These are phyloP conservation scores for Termitomyces titanicus DNA, from an alignment of 768 basidiomycete genomes.

Conservation along the genomic window DNA sequence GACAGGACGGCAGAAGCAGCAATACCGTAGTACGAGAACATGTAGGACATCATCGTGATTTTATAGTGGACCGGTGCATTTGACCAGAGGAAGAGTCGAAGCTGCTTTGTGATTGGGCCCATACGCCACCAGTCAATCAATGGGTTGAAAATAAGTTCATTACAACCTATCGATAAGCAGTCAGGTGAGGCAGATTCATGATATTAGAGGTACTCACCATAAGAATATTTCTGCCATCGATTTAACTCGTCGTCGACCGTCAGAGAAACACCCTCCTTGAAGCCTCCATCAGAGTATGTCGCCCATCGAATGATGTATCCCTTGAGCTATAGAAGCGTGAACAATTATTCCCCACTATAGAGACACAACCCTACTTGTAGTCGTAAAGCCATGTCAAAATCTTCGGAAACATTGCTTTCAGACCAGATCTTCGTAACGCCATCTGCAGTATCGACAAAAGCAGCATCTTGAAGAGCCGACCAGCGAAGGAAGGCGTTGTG, in stretches of 20 bases:
- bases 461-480: conserved; percentile 85
- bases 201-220: conserved; percentile 41
- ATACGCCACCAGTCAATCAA: conserved; percentile 69
- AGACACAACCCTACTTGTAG: conserved; percentile 37
- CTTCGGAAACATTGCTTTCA: conserved; percentile 78
- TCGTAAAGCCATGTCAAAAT: conserved; percentile 78
- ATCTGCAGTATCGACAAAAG: conserved; percentile 66
- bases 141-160: conserved; percentile 84
- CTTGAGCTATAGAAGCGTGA: conserved; percentile 31
- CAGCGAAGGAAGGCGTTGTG: conserved; percentile 90
- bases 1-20: conserved; percentile 62
- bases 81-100: conserved; percentile 76
- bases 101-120: conserved; percentile 82
- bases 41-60: conserved; percentile 72
- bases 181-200: neutral
- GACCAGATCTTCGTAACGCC: conserved; percentile 76
- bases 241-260: conserved; percentile 91
- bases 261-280: conserved; percentile 89
- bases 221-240: conserved; percentile 88
- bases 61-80: conserved; percentile 80
- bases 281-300: conserved; percentile 79
- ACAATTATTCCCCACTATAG: neutral
- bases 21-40: conserved; percentile 63
- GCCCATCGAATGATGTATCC: conserved; percentile 84
- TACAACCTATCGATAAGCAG: conserved; percentile 44